phyloP scores from a whole-genome alignment of 371 early-diverging fungal species.

The Astathelohania contejeani region DNA sequence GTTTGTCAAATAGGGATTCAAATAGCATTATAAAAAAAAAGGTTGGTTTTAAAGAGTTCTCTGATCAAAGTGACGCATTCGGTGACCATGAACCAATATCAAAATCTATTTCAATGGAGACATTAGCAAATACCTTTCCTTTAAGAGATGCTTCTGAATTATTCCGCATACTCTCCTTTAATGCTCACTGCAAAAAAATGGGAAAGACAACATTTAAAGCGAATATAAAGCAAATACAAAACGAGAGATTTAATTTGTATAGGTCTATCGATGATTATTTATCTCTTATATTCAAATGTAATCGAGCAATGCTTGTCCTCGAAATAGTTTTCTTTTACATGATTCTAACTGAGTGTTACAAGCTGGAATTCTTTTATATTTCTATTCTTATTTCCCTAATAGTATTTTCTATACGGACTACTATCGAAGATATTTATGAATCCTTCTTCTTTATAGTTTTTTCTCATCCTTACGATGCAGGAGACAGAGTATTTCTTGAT shows the following conservation, averaged over 20 bases:
- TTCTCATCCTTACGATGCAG: conserved; percentile 51
- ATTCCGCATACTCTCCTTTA: conserved; percentile 41
- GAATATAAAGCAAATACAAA: conserved; percentile 49
- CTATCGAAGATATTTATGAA: conserved; percentile 25
- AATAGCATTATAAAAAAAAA: too few relatives aligned
- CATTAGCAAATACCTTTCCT: not conserved
- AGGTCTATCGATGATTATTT: conserved; percentile 38
- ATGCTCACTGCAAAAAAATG: conserved; percentile 33
- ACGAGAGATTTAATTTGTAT: conserved; percentile 47
- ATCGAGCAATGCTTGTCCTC: conserved; percentile 19
- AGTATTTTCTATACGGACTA: conserved; percentile 28
- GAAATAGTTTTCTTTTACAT: conserved; percentile 25
- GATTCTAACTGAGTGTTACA: conserved; percentile 21
- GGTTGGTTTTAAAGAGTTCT: too few relatives aligned
- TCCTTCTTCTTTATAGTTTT: conserved; percentile 51
- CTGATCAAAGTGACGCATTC: too few relatives aligned
- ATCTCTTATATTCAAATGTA: conserved; percentile 24
- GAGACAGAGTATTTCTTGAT: conserved; percentile 50
- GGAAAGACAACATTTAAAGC: conserved; percentile 39
- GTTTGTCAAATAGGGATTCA: too few relatives aligned
- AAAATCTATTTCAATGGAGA: not conserved
- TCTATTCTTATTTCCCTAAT: conserved; percentile 36
- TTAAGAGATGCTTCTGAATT: conserved; percentile 24
- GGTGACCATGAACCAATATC: not conserved
- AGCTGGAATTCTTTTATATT: conserved; percentile 20